These are phyloP conservation scores for Sordariomycetes sp. DNA, from an alignment of 2,329 filamentous ascomycete species.

Conservation along the genomic window DNA sequence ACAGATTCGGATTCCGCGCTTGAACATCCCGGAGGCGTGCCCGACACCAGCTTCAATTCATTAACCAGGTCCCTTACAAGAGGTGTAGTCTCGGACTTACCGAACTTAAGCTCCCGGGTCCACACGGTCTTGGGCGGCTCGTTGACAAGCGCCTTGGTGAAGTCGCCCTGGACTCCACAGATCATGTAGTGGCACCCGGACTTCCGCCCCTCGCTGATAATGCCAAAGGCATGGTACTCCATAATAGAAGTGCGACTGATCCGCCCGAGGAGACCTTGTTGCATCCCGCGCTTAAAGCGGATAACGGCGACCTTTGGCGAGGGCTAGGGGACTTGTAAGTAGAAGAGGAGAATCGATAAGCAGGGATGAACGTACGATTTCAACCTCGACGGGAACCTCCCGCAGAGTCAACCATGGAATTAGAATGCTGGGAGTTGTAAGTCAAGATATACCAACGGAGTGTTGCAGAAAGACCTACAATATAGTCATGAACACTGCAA, in stretches of 20 bases:
- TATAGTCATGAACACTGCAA: constrained; percentile 27
- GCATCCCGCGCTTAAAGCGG: constrained; percentile 26
- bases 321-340: constrained; percentile 14
- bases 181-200: constrained; percentile 27
- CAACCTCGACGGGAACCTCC: constrained; percentile 25
- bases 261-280: constrained; percentile 27
- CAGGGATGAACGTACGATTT: constrained; percentile 19
- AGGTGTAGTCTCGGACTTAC: constrained; percentile 13
- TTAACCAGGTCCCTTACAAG: neutral
- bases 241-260: constrained; percentile 29
- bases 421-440: constrained; percentile 15
- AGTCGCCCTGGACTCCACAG: constrained; percentile 29
- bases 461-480: constrained; percentile 17
- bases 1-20: constrained; percentile 27
- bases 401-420: constrained; percentile 28
- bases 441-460: neutral
- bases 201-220: constrained; percentile 26
- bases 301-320: constrained; percentile 28
- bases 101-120: constrained; percentile 28
- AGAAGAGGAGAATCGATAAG: neutral
- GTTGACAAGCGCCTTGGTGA: constrained; percentile 25
- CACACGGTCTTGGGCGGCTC: constrained; percentile 26
- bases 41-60: constrained; percentile 24
- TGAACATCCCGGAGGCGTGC: constrained; percentile 30
- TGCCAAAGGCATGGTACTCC: constrained; percentile 31